Base-by-base conservation (phyloP, 192 early-diverging fungal genomes). In the Fimicolochytrium jonesii region DNA sequence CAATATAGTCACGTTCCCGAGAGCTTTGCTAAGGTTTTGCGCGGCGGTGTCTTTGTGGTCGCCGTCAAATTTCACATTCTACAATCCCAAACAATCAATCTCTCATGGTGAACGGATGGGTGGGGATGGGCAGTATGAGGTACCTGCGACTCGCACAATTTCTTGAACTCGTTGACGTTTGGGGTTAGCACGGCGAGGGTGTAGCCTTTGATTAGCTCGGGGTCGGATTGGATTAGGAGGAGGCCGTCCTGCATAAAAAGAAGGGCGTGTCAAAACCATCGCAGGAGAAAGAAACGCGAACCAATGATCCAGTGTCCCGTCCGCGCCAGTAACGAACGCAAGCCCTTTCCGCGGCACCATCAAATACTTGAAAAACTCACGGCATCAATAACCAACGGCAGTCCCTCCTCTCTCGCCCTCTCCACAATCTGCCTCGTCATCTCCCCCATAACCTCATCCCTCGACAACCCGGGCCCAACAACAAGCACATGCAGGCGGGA, bases 351-450 rank as follows among this genome's bases (percentile, higher is more conserved):
- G n/a, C n/a, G n/a, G n/a, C n/a, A n/a, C n/a, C n/a, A n/a, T n/a
- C n/a, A n/a, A n/a, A n/a, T n/a, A n/a, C n/a, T n/a, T 33, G 18
- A 26, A 9, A 17, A 4, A 71, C 73, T 67, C 72, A 90, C 88
- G 22, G 97, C 97, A 74, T 99, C 97, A 43, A 99, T 69, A 0
- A 99, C 90, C 20, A 99, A 70, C 0, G 89, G 82, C 64, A 92
- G 70, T 0, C 74, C 33, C 17, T 71, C 54, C 56, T 83, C 67
- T 37, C 79, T 77, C 0, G 90, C 89, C n/a, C 78, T 74, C 31
- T 64, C 26, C n/a, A 99, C 86, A 10, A 92, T 80, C 13, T 70
- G 37, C n/a, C 67, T 69, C 5, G 90, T 89, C 26, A 75, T 71
- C 33, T 86, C 75, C 0, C 81, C 70, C 75, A 95, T 90, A 5